Percentiles rank a stretch among this genome's conserved stretches.
phyloP scores from a whole-genome alignment of 2,329 filamentous ascomycete genomes.

The Nemania bipapillata region DNA sequence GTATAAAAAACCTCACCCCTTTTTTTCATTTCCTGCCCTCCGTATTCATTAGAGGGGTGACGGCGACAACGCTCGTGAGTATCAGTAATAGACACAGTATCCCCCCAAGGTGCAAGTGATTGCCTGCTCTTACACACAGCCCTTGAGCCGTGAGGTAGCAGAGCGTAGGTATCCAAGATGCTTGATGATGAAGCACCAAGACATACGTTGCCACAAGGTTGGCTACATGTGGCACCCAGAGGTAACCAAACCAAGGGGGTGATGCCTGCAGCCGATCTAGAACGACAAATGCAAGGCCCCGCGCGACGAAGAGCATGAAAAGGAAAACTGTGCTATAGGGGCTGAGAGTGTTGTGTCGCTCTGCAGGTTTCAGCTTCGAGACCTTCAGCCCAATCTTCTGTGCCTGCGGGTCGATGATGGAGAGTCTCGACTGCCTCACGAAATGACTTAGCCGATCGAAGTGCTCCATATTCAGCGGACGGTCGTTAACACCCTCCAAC shows the following conservation, averaged over 20 bases:
- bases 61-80: not conserved
- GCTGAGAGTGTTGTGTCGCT: not conserved
- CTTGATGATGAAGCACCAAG: constrained; percentile 7
- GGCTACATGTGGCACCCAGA: constrained; percentile 11
- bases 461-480: not conserved
- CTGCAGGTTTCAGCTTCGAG: not conserved
- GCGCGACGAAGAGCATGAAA: not conserved
- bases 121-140: not conserved
- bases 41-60: not conserved
- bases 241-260: not conserved
- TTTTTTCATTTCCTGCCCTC: not conserved
- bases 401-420: constrained; percentile 13
- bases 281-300: not conserved
- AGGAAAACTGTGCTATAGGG: not conserved
- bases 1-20: not conserved
- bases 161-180: constrained; percentile 6
- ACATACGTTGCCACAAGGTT: constrained; percentile 7
- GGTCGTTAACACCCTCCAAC: not conserved
- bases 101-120: not conserved
- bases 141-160: constrained; percentile 2
- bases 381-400: not conserved
- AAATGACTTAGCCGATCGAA: constrained; percentile 12
- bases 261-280: constrained; percentile 9
- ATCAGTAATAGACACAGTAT: not conserved
- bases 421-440: constrained; percentile 5